Percentiles rank a stretch among this genome's conserved stretches.
phyloP scores from a whole-genome alignment of 257 asterid genomes.

The Cordia subcordata region DNA sequence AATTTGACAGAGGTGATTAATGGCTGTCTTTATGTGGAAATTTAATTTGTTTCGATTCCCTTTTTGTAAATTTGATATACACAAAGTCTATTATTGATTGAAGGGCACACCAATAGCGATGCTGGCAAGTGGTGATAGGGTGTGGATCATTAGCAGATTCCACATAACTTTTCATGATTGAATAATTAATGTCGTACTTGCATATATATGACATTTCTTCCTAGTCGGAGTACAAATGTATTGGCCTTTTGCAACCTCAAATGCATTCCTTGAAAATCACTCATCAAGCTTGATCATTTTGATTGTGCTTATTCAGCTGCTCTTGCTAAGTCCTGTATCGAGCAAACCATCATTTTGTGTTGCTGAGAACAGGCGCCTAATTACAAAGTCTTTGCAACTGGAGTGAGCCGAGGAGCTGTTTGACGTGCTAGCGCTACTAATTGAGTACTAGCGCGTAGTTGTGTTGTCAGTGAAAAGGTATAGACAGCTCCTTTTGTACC shows the following conservation, averaged over 20 bases:
- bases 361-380: too few relatives aligned
- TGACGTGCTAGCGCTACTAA: too few relatives aligned
- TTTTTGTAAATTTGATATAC: not conserved
- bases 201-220: not conserved
- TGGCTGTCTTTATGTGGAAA: slow-evolving; percentile 5
- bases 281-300: too few relatives aligned
- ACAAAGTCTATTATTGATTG: not conserved
- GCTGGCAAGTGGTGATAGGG: slow-evolving; percentile 1
- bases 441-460: too few relatives aligned
- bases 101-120: not conserved
- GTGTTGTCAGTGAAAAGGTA: too few relatives aligned
- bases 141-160: slow-evolving; percentile 3
- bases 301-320: not conserved
- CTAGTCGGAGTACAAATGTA: not conserved
- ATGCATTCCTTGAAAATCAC: too few relatives aligned
- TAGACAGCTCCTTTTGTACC: too few relatives aligned
- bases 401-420: too few relatives aligned
- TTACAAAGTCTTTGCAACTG: too few relatives aligned
- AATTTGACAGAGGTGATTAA: not conserved
- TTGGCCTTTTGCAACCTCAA: not conserved
- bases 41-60: not conserved
- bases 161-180: not conserved
- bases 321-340: too few relatives aligned
- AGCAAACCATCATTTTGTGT: too few relatives aligned
- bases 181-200: not conserved